Percentiles rank a stretch among this genome's conserved stretches.
phyloP scores from a whole-genome alignment of 352 stramenopile species.

The Phytophthora gonapodyides region DNA sequence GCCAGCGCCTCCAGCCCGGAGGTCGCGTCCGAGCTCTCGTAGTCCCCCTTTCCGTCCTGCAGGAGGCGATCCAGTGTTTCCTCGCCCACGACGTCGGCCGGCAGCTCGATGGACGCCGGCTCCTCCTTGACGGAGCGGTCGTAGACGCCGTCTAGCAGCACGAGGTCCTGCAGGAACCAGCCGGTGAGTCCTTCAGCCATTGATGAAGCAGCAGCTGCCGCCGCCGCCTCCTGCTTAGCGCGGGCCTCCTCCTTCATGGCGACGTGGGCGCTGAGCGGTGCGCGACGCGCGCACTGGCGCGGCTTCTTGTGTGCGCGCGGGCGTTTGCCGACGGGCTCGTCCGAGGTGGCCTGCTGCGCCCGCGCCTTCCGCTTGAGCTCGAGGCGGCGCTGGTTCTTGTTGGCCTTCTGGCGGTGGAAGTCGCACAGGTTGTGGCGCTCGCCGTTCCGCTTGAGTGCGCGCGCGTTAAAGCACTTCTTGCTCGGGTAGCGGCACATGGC shows the following conservation, averaged over 20 bases:
- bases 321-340: constrained; percentile 19
- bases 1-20: constrained; percentile 21
- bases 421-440: constrained; percentile 64
- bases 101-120: constrained; percentile 4
- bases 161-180: constrained; percentile 39
- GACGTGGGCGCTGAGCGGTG: constrained; percentile 44
- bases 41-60: constrained; percentile 20
- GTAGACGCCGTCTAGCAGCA: constrained; percentile 35
- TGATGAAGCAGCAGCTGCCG: constrained; percentile 3
- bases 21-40: constrained; percentile 28
- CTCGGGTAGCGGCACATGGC: constrained; percentile 53
- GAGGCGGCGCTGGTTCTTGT: constrained; percentile 69
- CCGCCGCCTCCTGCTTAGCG: constrained; percentile 24
- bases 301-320: constrained; percentile 27
- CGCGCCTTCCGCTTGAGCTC: constrained; percentile 48
- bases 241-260: constrained; percentile 46
- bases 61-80: constrained; percentile 25
- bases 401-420: constrained; percentile 64
- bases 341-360: constrained; percentile 13
- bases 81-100: constrained; percentile 15
- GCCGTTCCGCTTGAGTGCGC: constrained; percentile 50
- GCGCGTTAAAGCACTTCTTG: constrained; percentile 52
- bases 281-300: constrained; percentile 17
- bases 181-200: constrained; percentile 6
- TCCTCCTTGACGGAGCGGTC: constrained; percentile 18